Percentiles rank a stretch among this genome's conserved stretches.
These are phyloP conservation scores for Trichoderma harzianum DNA, from an alignment of 2,329 filamentous ascomycete species.

Conservation along the genomic window DNA sequence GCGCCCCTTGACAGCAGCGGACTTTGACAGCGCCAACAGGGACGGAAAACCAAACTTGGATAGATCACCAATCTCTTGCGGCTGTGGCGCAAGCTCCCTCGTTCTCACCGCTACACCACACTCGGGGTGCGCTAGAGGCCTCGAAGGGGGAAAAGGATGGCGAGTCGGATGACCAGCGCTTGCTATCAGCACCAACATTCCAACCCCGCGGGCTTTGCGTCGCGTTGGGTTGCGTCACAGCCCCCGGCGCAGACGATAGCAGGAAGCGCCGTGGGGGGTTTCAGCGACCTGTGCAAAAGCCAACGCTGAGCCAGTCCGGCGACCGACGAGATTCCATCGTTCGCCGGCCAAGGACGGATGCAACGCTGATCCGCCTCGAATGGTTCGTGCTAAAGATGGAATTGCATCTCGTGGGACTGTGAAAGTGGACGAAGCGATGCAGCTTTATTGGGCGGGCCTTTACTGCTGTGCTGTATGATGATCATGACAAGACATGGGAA, in stretches of 20 bases:
- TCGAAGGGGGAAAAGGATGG: not conserved
- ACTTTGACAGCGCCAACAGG: constrained; percentile 1
- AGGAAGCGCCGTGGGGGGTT: constrained; percentile 8
- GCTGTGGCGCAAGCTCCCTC: constrained; percentile 12
- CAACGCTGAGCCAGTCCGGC: not conserved
- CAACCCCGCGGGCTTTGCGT: constrained; percentile 12
- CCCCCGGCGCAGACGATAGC: not conserved
- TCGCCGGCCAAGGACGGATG: not conserved
- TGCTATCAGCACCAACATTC: constrained; percentile 14
- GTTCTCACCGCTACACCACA: constrained; percentile 13
- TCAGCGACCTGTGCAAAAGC: not conserved
- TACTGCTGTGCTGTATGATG: not conserved
- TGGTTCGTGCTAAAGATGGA: not conserved
- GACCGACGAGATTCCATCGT: not conserved
- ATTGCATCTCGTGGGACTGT: not conserved
- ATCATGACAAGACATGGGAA: constrained; percentile 1
- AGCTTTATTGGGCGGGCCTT: constrained; percentile 6
- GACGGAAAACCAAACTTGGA: not conserved
- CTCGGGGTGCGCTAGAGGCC: constrained; percentile 1
- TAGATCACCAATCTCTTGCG: constrained; percentile 9
- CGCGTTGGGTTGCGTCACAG: constrained; percentile 11
- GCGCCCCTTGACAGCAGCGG: constrained; percentile 3
- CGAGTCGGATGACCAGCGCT: constrained; percentile 16
- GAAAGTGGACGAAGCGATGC: not conserved
- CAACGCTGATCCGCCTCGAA: constrained; percentile 1